Evolutionary conservation across 257 asterid genomes (phyloP).

Genomic region (Solanum rostratum): DNA sequence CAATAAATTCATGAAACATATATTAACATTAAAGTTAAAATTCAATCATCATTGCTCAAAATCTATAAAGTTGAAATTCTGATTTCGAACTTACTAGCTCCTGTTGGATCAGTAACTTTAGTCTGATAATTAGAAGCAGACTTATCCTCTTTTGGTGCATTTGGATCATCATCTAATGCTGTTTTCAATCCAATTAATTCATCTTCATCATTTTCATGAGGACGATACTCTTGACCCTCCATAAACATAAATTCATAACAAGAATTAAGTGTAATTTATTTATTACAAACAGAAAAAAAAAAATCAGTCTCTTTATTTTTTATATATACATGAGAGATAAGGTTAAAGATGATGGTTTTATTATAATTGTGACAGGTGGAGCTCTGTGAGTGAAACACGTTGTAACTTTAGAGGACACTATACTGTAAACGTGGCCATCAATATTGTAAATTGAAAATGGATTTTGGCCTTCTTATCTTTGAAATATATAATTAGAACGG

Average conservation of each 20-base stretch:
- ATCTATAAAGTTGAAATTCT: no score
- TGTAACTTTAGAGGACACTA: not conserved
- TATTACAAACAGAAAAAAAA: no score
- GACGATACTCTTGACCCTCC: not conserved
- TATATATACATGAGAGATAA: not conserved
- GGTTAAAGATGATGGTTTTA: not conserved
- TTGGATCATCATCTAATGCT: constrained; percentile 38
- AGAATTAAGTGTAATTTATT: no score
- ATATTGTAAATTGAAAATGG: not conserved
- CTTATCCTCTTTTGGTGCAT: constrained; percentile 7
- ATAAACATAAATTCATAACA: no score
- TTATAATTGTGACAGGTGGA: not conserved
- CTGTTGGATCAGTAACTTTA: constrained; percentile 51
- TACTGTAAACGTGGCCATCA: not conserved
- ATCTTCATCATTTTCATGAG: not conserved
- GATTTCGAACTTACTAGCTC: constrained; percentile 15
- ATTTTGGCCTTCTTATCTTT: not conserved
- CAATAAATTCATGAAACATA: no score
- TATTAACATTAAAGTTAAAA: no score
- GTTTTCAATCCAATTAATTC: constrained; percentile 2
- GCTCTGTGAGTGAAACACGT: not conserved
- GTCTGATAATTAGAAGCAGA: constrained; percentile 34
- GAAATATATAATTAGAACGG: no score
- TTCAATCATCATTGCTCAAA: no score
- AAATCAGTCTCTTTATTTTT: no score